Evolutionary conservation across 164 flowering plant species (phyloP).

Genomic region (Umbilicus rupestris): DNA sequence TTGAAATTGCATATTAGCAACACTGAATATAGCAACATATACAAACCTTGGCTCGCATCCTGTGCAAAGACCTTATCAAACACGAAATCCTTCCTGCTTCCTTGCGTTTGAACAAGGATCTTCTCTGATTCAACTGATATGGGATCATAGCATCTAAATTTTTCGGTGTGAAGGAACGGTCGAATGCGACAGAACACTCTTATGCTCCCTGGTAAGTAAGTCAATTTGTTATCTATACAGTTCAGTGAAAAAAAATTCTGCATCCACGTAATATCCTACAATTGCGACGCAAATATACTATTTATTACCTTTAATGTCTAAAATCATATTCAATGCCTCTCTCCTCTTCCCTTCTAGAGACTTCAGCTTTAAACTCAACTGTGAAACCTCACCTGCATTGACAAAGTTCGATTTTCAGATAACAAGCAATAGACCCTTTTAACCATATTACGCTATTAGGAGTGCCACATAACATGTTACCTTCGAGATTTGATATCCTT

Average conservation of each 20-base stretch:
- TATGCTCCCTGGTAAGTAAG: conserved; percentile 47
- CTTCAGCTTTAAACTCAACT: conserved; percentile 20
- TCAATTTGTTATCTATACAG: not conserved
- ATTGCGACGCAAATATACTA: not conserved
- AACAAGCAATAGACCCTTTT: not conserved
- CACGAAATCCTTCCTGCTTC: conserved; percentile 44
- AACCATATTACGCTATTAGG: not conserved
- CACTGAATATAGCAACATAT: not conserved
- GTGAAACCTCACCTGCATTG: conserved; percentile 11
- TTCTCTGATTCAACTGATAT: conserved; percentile 38
- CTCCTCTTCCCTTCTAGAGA: conserved; percentile 41
- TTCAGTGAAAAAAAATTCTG: not conserved
- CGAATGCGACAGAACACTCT: conserved; percentile 73
- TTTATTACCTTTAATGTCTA: conserved; percentile 59
- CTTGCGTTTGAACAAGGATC: conserved; percentile 35
- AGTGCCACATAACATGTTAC: conserved; percentile 18
- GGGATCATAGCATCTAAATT: conserved; percentile 31
- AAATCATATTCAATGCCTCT: conserved; percentile 43
- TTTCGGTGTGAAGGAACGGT: conserved; percentile 33
- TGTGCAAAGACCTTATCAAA: conserved; percentile 64
- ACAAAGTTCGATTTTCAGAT: not conserved
- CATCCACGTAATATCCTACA: not conserved
- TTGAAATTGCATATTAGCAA: not conserved
- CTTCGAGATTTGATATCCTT: conserved; percentile 40
- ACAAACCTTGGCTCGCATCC: conserved; percentile 55